These are phyloP conservation scores for Wilcoxina mikolae DNA, from an alignment of 495 filamentous ascomycete genomes.

Conservation along the genomic window DNA sequence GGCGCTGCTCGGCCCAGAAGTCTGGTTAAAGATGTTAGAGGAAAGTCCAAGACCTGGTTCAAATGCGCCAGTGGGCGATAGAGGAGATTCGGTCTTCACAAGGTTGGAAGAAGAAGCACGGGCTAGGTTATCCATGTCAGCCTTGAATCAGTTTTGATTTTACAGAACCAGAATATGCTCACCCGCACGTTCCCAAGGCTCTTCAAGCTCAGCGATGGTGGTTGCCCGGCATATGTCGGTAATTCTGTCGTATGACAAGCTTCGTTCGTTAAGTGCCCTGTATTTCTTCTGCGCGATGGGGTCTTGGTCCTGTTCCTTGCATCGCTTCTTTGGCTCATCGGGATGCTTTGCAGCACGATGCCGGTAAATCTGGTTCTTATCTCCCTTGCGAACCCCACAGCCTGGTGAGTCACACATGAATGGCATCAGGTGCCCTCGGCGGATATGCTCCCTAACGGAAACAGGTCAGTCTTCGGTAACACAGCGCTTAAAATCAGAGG, in stretches of 20 bases:
- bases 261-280: neutral
- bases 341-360: neutral
- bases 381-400: neutral
- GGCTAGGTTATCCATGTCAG: too few species aligned
- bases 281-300: neutral
- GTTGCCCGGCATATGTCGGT: neutral
- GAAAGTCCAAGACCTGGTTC: too few species aligned
- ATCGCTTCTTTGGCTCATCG: neutral
- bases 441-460: neutral
- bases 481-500: neutral
- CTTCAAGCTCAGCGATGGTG: neutral
- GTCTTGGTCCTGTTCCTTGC: neutral
- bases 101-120: too few species aligned
- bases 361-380: neutral
- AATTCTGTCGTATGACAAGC: neutral
- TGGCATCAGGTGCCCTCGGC: neutral
- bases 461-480: neutral
- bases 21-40: too few species aligned
- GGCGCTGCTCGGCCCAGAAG: too few species aligned
- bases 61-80: too few species aligned
- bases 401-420: neutral
- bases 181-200: neutral
- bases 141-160: too few species aligned
- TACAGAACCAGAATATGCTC: too few species aligned
- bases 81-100: too few species aligned